A percentile compares a stretch with the other conserved stretches of the same genome.
These are phyloP conservation scores for Barbarea vulgaris DNA, from an alignment of 345 rosid genomes.

Conservation along the genomic window DNA sequence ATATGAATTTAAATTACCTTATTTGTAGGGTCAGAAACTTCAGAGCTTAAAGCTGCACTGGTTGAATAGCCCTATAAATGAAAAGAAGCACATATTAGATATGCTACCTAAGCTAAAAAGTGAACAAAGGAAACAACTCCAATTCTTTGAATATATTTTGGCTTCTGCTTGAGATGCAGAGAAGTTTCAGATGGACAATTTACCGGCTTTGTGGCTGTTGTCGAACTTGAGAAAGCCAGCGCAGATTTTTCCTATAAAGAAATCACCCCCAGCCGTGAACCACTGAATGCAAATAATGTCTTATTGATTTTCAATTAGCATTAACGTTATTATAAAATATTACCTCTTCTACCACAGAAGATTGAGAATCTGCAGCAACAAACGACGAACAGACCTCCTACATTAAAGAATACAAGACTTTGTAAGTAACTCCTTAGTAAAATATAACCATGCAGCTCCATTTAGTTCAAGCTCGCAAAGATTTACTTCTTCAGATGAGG, in stretches of 20 bases:
- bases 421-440: conserved; percentile 13
- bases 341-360: conserved; percentile 35
- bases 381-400: conserved; percentile 24
- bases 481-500: conserved; percentile 45
- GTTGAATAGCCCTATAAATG: conserved; percentile 12
- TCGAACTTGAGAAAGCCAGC: conserved; percentile 28
- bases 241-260: conserved; percentile 36
- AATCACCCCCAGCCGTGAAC: neutral
- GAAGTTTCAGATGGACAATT: neutral
- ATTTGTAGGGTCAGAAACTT: neutral
- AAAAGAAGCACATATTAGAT: neutral
- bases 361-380: conserved; percentile 17
- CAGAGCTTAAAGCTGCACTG: neutral
- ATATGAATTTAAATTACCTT: neutral
- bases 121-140: neutral
- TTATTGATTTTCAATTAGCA: conserved; percentile 7
- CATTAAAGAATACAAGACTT: conserved; percentile 3
- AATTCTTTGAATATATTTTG: neutral
- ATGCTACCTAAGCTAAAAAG: neutral
- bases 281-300: conserved; percentile 1
- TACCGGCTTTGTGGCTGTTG: conserved; percentile 29
- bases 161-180: neutral
- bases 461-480: neutral
- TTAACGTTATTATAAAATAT: neutral
- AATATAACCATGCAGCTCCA: neutral